phyloP scores from a whole-genome alignment of 2,329 filamentous ascomycete genomes.

The Colletotrichum lentis region DNA sequence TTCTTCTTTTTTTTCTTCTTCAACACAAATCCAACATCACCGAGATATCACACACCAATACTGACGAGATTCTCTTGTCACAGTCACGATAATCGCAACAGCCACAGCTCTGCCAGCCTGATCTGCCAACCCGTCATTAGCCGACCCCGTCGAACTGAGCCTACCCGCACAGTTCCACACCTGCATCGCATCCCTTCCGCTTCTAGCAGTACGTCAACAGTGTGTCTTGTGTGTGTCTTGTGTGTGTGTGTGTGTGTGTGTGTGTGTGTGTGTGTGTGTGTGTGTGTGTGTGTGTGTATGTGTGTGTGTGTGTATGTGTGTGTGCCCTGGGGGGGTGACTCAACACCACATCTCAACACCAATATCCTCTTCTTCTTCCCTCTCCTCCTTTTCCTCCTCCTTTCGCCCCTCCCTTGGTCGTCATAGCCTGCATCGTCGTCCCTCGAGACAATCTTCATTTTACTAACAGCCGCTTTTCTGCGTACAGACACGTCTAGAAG shows the following conservation, averaged over 20 bases:
- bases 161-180: slow-evolving; percentile 41
- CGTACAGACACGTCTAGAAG: slow-evolving; percentile 57
- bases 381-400: slow-evolving; percentile 6
- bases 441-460: neutral
- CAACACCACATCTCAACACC: slow-evolving; percentile 40
- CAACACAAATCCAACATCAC: slow-evolving; percentile 61
- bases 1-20: slow-evolving; percentile 49
- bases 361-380: slow-evolving; percentile 31
- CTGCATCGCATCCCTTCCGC: slow-evolving; percentile 40
- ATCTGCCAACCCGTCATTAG: slow-evolving; percentile 41
- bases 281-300: too few species aligned
- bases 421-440: neutral
- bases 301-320: too few species aligned
- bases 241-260: too few species aligned
- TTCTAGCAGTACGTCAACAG: slow-evolving; percentile 41
- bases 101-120: slow-evolving; percentile 58
- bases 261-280: too few species aligned
- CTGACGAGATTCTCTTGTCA: slow-evolving; percentile 66
- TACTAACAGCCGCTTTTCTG: slow-evolving; percentile 45
- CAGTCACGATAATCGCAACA: slow-evolving; percentile 65
- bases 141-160: slow-evolving; percentile 31
- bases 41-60: slow-evolving; percentile 53
- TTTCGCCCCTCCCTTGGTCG: neutral
- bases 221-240: neutral
- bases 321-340: slow-evolving; percentile 29